phyloP scores from a whole-genome alignment of 768 basidiomycete species.

The Mycena leptocephala region DNA sequence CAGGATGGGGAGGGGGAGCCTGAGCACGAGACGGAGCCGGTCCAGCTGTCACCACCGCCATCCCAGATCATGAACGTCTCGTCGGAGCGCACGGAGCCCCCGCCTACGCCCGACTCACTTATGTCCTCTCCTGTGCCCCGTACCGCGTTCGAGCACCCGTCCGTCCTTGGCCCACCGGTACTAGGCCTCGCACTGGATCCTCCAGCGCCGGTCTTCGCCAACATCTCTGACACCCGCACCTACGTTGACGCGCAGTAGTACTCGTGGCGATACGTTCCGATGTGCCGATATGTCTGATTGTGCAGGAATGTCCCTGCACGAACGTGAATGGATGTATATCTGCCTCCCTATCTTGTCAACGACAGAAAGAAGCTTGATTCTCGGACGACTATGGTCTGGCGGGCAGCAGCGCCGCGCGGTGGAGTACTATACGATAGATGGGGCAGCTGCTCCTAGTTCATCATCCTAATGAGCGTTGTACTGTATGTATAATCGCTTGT shows the following conservation, averaged over 20 bases:
- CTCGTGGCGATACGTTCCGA: background rate
- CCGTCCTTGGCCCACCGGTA: background rate
- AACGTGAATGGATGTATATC: background rate
- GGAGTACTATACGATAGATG: background rate
- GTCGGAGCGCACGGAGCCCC: slow-evolving; percentile 17
- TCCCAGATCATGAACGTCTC: slow-evolving; percentile 8
- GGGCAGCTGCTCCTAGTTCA: background rate
- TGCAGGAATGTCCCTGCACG: background rate
- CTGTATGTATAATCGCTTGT: background rate
- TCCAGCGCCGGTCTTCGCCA: slow-evolving; percentile 6
- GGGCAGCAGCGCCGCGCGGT: background rate
- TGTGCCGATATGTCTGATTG: background rate
- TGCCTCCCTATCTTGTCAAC: background rate
- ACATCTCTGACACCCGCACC: slow-evolving; percentile 28
- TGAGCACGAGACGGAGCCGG: slow-evolving; percentile 25
- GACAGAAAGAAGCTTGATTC: background rate
- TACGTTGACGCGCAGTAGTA: slow-evolving; percentile 19
- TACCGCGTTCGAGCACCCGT: background rate
- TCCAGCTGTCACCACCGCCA: background rate
- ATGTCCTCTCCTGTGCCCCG: background rate
- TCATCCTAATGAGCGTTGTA: slow-evolving; percentile 14
- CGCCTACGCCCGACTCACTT: background rate
- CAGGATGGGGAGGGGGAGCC: slow-evolving; percentile 17
- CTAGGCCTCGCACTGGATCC: background rate
- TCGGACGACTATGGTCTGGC: background rate